Evolutionary conservation across 2,329 filamentous ascomycete species (phyloP).

Genomic region (Aureobasidium pullulans): DNA sequence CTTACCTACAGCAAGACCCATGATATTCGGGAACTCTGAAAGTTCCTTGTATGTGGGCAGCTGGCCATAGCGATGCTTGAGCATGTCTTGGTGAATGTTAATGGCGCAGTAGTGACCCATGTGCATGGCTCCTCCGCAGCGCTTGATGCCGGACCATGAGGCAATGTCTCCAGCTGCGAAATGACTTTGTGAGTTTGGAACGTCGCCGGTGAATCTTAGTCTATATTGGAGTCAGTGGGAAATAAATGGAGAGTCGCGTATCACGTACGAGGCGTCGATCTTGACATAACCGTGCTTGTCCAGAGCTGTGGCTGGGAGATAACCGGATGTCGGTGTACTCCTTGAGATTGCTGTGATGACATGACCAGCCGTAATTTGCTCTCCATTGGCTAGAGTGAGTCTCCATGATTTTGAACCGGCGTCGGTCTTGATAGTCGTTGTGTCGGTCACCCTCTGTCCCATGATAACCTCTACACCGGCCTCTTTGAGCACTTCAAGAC

Average conservation of each 20-base stretch:
- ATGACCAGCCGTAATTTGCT: conserved; percentile 52
- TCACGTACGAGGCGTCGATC: conserved; percentile 34
- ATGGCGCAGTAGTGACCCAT: conserved; percentile 48
- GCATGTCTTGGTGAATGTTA: conserved; percentile 60
- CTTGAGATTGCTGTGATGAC: conserved; percentile 65
- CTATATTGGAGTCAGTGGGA: conserved; percentile 26
- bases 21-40: conserved; percentile 52
- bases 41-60: conserved; percentile 15
- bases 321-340: conserved; percentile 54
- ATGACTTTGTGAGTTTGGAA: conserved; percentile 54
- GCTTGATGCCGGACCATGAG: conserved; percentile 71
- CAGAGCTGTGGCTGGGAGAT: conserved; percentile 52
- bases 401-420: conserved; percentile 25
- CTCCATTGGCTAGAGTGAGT: conserved; percentile 54
- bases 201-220: conserved; percentile 46
- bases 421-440: conserved; percentile 40
- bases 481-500: conserved; percentile 52
- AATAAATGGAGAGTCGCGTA: not conserved
- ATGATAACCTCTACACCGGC: conserved; percentile 59
- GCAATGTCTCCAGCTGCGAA: conserved; percentile 64
- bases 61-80: conserved; percentile 47
- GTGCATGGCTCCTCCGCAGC: conserved; percentile 68
- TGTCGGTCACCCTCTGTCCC: conserved; percentile 42
- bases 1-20: conserved; percentile 64
- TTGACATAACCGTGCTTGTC: conserved; percentile 59